Conservation (phyloP, 1,284 basidiomycete genomes). For the Phaffia rhodozyma region DNA sequence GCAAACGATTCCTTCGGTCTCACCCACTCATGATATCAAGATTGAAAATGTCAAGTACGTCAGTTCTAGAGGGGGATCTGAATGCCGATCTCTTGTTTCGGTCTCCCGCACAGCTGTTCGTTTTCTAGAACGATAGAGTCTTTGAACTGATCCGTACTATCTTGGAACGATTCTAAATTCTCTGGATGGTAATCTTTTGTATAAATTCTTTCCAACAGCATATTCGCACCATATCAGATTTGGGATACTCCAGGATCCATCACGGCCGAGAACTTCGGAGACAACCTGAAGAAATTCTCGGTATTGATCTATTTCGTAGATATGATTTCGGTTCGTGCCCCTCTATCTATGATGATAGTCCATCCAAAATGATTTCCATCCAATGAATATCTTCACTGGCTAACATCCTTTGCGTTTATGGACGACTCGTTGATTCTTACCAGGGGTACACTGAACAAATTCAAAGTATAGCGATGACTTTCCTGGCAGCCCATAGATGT, state of each 20-base stretch:
- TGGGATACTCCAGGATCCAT: conserved; percentile 6
- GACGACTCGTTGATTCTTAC: background rate
- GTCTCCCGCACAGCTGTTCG: background rate
- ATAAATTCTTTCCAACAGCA: background rate
- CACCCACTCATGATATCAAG: conserved; percentile 1
- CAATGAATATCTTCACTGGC: no score
- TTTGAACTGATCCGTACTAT: background rate
- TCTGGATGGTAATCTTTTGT: background rate
- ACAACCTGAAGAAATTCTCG: conserved; percentile 1
- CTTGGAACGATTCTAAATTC: background rate
- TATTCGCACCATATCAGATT: conserved; percentile 9
- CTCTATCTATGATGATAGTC: no score
- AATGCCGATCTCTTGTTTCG: background rate
- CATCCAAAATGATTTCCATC: background rate
- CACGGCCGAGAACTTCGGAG: background rate
- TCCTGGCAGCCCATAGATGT: background rate
- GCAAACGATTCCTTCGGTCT: conserved; percentile 4
- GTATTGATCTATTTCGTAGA: conserved; percentile 7
- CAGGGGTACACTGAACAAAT: background rate
- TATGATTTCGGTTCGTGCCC: conserved; percentile 2
- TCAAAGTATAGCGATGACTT: background rate
- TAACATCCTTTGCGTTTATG: background rate
- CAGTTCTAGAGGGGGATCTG: no score
- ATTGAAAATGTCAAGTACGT: conserved; percentile 10
- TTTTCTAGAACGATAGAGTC: no score